phyloP scores from a whole-genome alignment of 805 yeast genomes.

The Yarrowia hollandica region DNA sequence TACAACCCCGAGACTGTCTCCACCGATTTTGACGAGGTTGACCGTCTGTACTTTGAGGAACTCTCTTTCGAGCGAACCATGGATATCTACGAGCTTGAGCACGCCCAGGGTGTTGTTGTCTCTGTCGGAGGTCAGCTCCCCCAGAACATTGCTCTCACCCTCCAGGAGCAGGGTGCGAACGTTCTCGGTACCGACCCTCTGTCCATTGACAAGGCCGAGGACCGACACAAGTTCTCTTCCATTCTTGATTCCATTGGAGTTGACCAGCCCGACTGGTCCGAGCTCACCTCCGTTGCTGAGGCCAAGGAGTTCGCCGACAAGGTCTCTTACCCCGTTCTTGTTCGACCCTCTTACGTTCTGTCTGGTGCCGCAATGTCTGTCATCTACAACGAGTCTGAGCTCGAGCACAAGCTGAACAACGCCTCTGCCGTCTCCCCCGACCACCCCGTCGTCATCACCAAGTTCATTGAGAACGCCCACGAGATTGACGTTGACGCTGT shows the following conservation, averaged over 20 bases:
- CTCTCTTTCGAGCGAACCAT: conserved; percentile 91
- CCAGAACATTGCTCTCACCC: conserved; percentile 87
- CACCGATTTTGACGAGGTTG: conserved; percentile 97
- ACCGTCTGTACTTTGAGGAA: conserved; percentile 94
- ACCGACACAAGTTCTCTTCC: conserved; percentile 95
- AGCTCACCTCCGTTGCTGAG: conserved; percentile 78
- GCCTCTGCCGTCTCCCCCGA: conserved; percentile 94
- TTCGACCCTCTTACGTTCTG: conserved; percentile 94
- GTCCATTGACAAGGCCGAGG: conserved; percentile 96
- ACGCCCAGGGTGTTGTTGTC: conserved; percentile 86
- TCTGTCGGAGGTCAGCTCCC: conserved; percentile 98
- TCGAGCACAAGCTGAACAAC: conserved; percentile 75
- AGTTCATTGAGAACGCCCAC: conserved; percentile 92
- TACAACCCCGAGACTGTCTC: conserved; percentile 98
- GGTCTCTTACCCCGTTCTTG: conserved; percentile 93
- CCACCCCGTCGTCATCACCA: conserved; percentile 96
- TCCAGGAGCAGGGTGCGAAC: conserved; percentile 73
- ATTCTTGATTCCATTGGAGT: conserved; percentile 89
- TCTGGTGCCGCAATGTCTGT: conserved; percentile 99
- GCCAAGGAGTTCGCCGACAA: conserved; percentile 82
- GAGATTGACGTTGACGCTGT: conserved; percentile 98
- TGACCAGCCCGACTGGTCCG: conserved; percentile 98
- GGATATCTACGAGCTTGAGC: conserved; percentile 94
- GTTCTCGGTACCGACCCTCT: conserved; percentile 92
- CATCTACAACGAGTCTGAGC: conserved; percentile 73